Evolutionary conservation across 306 rosid genomes (phyloP), one percentile per base, ranked within the genome.

Genomic region (Cyamopsis tetragonoloba): DNA sequence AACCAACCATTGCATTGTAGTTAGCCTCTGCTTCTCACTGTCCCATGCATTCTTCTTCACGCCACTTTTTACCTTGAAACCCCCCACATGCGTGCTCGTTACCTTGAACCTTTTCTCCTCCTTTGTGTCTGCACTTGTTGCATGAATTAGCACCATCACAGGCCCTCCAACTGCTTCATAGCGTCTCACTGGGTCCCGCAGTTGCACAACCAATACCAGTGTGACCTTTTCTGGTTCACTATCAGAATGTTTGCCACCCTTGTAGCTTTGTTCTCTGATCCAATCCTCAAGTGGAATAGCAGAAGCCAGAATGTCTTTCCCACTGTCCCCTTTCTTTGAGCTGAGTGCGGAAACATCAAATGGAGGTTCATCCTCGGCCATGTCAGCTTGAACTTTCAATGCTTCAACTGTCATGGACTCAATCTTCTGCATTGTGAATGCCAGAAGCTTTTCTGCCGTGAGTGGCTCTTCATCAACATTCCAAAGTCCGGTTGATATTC

Each of bases 1-100:
- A 62, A 93, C 87, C 68, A 93, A 77, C 99, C 99, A 89, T 66
- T 93, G 97, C 88, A 85, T 88, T 50, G 96, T 97, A 4, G 99
- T 89, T 50, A 89, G 68, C 66, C 86, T 88, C 32, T 82, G 87
- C 77, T 78, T 93, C 85, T 85, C 97, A 43, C 59, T 70, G 44
- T 88, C 97, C 97, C 90, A 89, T 4, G 67, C 81, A 41, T 70
- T 84, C 69, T 68, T 88, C 81, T 80, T 83, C 22, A 75, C 78
- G 39, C 54, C 70, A 14, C 83, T 71, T 68, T 81, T 80, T 75
- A 85, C 81, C 70, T 80, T 88, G 75, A 95, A 73, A 10, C 99
- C 97, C 26, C 97, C 99, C 53, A 86, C 88, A 53, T 90, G 91
- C 69, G 88, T 46, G 79, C 89, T 91, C 4, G 35, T 37, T 58